phyloP scores from a whole-genome alignment of 345 rosid species.

The Camelina sativa region DNA sequence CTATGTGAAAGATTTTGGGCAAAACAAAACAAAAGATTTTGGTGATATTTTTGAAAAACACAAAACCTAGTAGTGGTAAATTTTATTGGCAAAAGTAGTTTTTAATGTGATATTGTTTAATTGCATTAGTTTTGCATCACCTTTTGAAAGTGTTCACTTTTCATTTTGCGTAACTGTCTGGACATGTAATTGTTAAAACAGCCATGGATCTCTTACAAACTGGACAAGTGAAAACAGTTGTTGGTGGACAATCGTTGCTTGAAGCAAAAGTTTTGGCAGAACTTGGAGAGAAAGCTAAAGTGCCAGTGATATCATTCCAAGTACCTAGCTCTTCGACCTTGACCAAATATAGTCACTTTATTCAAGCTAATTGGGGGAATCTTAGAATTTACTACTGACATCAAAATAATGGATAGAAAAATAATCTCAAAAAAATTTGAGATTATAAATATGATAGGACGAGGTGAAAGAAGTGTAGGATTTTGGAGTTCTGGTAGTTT shows the following conservation, averaged over 20 bases:
- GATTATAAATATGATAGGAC: constrained; percentile 42
- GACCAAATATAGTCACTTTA: neutral
- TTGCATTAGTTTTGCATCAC: neutral
- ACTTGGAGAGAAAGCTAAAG: neutral
- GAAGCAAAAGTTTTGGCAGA: neutral
- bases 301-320: neutral
- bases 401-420: constrained; percentile 28
- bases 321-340: neutral
- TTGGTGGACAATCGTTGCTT: neutral
- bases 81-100: neutral
- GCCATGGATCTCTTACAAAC: neutral
- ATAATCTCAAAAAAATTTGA: constrained; percentile 32
- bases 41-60: neutral
- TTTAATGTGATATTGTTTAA: neutral
- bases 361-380: constrained; percentile 23
- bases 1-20: too few relatives aligned
- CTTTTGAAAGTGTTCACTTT: neutral
- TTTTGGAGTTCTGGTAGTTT: constrained; percentile 34
- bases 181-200: neutral
- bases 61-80: neutral
- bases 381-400: constrained; percentile 1
- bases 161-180: neutral
- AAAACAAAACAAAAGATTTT: neutral
- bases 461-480: constrained; percentile 39
- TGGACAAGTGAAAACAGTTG: neutral